phyloP scores from a whole-genome alignment of 1,284 basidiomycete species.

The Pholiota adiposa region DNA sequence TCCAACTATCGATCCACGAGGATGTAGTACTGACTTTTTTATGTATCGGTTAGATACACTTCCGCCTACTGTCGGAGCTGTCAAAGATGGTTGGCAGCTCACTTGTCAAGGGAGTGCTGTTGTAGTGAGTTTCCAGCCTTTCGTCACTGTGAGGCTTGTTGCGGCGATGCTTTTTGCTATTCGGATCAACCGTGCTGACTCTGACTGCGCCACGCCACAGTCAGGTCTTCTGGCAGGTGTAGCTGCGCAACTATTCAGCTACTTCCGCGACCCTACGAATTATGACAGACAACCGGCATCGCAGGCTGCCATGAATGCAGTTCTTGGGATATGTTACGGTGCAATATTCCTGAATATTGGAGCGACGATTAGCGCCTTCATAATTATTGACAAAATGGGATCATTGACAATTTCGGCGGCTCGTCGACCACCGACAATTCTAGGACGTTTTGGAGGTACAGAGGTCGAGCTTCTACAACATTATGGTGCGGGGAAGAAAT shows the following conservation, averaged over 20 bases:
- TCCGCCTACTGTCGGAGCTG: conserved; percentile 10
- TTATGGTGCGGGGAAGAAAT: conserved; percentile 8
- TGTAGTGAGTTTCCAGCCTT: conserved; percentile 7
- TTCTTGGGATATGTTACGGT: conserved; percentile 7
- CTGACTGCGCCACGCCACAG: no score
- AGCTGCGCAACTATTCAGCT: conserved; percentile 8
- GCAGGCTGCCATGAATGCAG: not conserved
- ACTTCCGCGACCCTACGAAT: conserved; percentile 7
- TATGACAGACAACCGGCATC: not conserved
- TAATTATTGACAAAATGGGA: conserved; percentile 13
- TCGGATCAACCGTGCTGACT: no score
- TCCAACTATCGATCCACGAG: not conserved
- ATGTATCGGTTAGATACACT: conserved; percentile 5
- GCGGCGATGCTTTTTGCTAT: no score
- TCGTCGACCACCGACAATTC: not conserved
- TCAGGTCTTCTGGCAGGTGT: conserved; percentile 15
- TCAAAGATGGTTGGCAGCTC: conserved; percentile 12
- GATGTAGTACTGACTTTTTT: not conserved
- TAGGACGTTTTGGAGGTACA: not conserved
- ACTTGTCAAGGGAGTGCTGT: conserved; percentile 16
- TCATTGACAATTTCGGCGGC: not conserved
- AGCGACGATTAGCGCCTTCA: conserved; percentile 8
- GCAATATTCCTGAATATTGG: conserved; percentile 9
- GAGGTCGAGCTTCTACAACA: not conserved
- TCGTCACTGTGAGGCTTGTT: no score